Evolutionary conservation across 2,329 filamentous ascomycete genomes (phyloP).

Genomic region (Pseudocercospora cruenta): DNA sequence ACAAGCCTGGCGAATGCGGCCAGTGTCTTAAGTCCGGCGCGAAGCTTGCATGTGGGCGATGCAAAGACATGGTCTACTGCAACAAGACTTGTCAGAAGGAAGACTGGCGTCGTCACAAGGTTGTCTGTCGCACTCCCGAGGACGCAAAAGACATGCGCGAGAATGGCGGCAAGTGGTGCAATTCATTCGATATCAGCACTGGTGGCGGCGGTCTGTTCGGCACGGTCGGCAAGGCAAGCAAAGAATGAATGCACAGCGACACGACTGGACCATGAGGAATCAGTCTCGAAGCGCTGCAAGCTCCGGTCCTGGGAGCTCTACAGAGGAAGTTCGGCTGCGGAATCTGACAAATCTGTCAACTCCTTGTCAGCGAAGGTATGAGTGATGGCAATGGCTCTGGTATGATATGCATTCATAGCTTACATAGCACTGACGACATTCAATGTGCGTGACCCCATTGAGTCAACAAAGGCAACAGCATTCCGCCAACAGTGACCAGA

Average conservation of each 20-base stretch:
- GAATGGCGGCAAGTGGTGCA: slow-evolving; percentile 5
- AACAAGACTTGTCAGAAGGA: slow-evolving; percentile 13
- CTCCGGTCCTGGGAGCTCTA: too few relatives aligned
- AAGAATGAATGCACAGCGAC: too few relatives aligned
- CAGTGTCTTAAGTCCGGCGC: not conserved
- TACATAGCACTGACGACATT: slow-evolving; percentile 9
- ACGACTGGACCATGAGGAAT: too few relatives aligned
- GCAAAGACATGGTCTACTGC: slow-evolving; percentile 11
- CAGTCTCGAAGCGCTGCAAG: too few relatives aligned
- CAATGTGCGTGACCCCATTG: slow-evolving; percentile 76
- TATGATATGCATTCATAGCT: not conserved
- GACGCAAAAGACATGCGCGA: not conserved
- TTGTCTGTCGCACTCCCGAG: slow-evolving; percentile 10
- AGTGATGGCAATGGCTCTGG: too few relatives aligned
- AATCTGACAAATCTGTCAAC: too few relatives aligned
- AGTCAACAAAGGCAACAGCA: slow-evolving; percentile 76
- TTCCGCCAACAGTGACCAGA: slow-evolving; percentile 71
- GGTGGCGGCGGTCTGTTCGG: too few relatives aligned
- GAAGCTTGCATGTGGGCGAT: not conserved
- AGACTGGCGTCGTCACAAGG: slow-evolving; percentile 11
- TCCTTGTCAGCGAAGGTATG: too few relatives aligned
- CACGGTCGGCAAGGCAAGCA: too few relatives aligned
- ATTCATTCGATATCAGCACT: slow-evolving; percentile 7
- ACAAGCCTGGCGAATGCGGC: not conserved
- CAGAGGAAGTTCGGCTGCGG: too few relatives aligned